These are phyloP conservation scores for Phytophthora citricola DNA, from an alignment of 352 stramenopile genomes.

Conservation along the genomic window DNA sequence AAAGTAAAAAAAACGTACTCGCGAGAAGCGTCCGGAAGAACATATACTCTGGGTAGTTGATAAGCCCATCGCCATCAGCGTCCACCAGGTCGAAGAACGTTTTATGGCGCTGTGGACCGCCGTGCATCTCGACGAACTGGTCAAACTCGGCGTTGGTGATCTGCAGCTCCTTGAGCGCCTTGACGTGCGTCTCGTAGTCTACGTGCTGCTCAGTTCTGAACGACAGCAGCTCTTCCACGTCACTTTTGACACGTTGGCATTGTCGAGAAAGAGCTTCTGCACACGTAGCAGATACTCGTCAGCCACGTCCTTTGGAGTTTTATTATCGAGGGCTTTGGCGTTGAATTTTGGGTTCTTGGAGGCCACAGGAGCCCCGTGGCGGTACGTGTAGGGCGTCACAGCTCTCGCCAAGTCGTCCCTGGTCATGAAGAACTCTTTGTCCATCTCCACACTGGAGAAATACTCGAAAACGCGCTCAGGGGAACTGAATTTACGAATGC, in stretches of 20 bases:
- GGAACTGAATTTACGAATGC: slow-evolving; percentile 81
- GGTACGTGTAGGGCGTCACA: slow-evolving; percentile 86
- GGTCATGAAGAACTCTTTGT: slow-evolving; percentile 87
- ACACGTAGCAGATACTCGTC: slow-evolving; percentile 63
- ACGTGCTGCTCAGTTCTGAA: slow-evolving; percentile 70
- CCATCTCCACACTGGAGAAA: slow-evolving; percentile 87
- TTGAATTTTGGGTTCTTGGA: slow-evolving; percentile 91
- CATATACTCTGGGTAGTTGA: slow-evolving; percentile 91
- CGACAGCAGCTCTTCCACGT: slow-evolving; percentile 61
- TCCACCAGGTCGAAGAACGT: slow-evolving; percentile 90
- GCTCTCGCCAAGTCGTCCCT: slow-evolving; percentile 81
- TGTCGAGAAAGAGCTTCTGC: slow-evolving; percentile 66
- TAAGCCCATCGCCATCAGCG: slow-evolving; percentile 86
- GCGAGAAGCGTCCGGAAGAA: slow-evolving; percentile 89
- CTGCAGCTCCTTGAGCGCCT: slow-evolving; percentile 71
- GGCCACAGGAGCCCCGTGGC: slow-evolving; percentile 66
- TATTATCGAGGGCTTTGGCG: slow-evolving; percentile 54
- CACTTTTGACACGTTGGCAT: slow-evolving; percentile 43
- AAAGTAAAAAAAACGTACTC: slow-evolving; percentile 44
- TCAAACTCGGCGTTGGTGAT: slow-evolving; percentile 88
- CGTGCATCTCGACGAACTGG: slow-evolving; percentile 77
- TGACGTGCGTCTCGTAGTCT: slow-evolving; percentile 87
- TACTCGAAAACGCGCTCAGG: slow-evolving; percentile 92
- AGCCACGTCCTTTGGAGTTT: slow-evolving; percentile 54
- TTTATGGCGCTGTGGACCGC: slow-evolving; percentile 60